Evolutionary conservation across 2,329 filamentous ascomycete genomes (phyloP).

Genomic region (Pseudogymnoascus sp.): DNA sequence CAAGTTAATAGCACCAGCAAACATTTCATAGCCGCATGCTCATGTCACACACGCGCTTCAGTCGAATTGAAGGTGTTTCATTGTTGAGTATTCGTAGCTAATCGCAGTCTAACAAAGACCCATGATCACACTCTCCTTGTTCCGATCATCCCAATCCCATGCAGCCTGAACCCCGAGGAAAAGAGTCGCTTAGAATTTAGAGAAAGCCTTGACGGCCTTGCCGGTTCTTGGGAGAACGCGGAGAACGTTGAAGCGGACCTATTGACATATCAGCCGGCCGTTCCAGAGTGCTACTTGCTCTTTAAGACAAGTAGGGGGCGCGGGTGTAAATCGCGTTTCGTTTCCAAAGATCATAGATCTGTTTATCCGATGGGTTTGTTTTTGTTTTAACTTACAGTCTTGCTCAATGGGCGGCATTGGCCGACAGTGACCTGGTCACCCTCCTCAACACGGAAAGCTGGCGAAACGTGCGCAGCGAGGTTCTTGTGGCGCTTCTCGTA

Average conservation of each 20-base stretch:
- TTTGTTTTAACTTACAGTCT: slow-evolving; percentile 71
- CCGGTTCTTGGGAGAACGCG: slow-evolving; percentile 95
- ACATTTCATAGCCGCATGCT: slow-evolving; percentile 5
- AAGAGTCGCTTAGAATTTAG: slow-evolving; percentile 75
- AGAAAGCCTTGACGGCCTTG: slow-evolving; percentile 96
- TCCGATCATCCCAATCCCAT: slow-evolving; percentile 29
- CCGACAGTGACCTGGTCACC: slow-evolving; percentile 99
- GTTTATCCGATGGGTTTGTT: slow-evolving; percentile 8
- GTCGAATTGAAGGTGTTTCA: slow-evolving; percentile 10
- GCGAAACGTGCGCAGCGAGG: slow-evolving; percentile 96
- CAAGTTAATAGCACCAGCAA: slow-evolving; percentile 7
- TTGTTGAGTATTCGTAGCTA: slow-evolving; percentile 10
- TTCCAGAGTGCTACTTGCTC: slow-evolving; percentile 5
- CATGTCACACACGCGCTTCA: slow-evolving; percentile 5
- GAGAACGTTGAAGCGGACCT: slow-evolving; percentile 99
- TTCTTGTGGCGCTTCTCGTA: slow-evolving; percentile 99
- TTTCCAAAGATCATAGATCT: slow-evolving; percentile 11
- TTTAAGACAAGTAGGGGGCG: slow-evolving; percentile 10
- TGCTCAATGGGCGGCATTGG: slow-evolving; percentile 98
- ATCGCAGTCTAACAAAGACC: slow-evolving; percentile 4
- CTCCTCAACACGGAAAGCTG: slow-evolving; percentile 99
- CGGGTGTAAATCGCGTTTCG: slow-evolving; percentile 12
- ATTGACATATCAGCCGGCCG: slow-evolving; percentile 17
- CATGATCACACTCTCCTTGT: slow-evolving; percentile 27
- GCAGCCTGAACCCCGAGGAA: slow-evolving; percentile 24